phyloP scores from a whole-genome alignment of 306 rosid species.

The Urtica urens region DNA sequence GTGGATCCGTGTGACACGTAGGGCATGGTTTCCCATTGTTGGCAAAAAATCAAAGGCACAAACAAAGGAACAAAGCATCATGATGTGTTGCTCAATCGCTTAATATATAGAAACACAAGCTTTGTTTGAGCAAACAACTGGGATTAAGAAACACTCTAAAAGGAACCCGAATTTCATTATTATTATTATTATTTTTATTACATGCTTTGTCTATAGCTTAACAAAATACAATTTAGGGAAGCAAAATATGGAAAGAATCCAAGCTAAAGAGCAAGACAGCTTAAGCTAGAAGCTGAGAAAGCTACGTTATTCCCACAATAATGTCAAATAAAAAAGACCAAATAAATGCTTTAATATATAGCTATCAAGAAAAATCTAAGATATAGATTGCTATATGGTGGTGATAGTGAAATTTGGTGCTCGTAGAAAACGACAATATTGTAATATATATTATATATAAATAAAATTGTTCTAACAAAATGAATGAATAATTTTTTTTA shows the following conservation, averaged over 20 bases:
- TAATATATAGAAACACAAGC: slow-evolving; percentile 23
- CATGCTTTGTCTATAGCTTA: slow-evolving; percentile 24
- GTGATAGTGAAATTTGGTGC: slow-evolving; percentile 15
- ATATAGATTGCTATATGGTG: slow-evolving; percentile 14
- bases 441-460: slow-evolving; percentile 1
- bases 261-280: slow-evolving; percentile 28
- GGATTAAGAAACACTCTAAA: slow-evolving; percentile 42
- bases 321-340: slow-evolving; percentile 21
- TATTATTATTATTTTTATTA: slow-evolving; percentile 34
- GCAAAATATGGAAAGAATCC: neutral
- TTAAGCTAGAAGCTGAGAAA: slow-evolving; percentile 34
- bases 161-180: slow-evolving; percentile 26
- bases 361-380: slow-evolving; percentile 22
- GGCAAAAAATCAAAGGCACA: slow-evolving; percentile 28
- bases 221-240: neutral
- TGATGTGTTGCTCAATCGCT: slow-evolving; percentile 28
- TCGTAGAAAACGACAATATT: slow-evolving; percentile 41
- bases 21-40: slow-evolving; percentile 23
- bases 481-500: slow-evolving; percentile 2
- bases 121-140: slow-evolving; percentile 28
- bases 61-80: slow-evolving; percentile 33
- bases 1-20: slow-evolving; percentile 42
- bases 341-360: too few relatives aligned
- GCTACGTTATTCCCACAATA: slow-evolving; percentile 42
- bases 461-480: slow-evolving; percentile 3